Base-by-base conservation (phyloP, 179 eudicot genomes). In the Monotropa hypopitys region DNA sequence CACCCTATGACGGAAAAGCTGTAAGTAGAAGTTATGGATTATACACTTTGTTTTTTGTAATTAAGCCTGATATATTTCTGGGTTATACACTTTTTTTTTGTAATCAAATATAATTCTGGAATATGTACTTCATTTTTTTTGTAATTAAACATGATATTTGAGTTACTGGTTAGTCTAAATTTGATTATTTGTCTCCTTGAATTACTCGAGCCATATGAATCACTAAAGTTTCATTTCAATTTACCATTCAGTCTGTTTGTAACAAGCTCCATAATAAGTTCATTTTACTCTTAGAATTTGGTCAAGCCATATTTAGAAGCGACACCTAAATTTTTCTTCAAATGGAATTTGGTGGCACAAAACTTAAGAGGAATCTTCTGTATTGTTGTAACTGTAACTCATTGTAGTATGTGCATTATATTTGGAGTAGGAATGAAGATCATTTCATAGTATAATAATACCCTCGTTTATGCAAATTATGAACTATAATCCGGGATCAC, bases 1-100 rank as follows among this genome's bases (percentile, higher is more conserved):
- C 68, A 77, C 81, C 90, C 62, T 85, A 83, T 80, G 78, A 87
- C 56, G 94, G 92, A 80, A 87, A 81, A 84, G 79, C 84, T 77
- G 98, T 93, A 85, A 91, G 98, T 81, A 56, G 66, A 54, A 59
- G 32, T 71, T 62, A 18, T 61, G 8, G 57, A 3, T 30, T 45
- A 56, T 56, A 21, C 30, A 15, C 45, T 45, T 76, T 15, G 32
- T 38, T 23, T 57, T 47, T 18, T 75, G 15, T 71, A 33, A 26
- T 40, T 53, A n/a, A 83, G 62, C 18, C 51, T 30, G 70, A 12
- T n/a, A n/a, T n/a, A n/a, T n/a, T n/a, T n/a, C n/a, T 61, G 8
- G 57, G 2, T 30, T 45, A 56, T 56, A 21, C 30, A 15, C 45
- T 45, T 76, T 15, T 38, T 23, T 57, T 47, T 18, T 75, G 15